phyloP scores from a whole-genome alignment of 495 filamentous ascomycete species.

The Pseudevernia furfuracea region DNA sequence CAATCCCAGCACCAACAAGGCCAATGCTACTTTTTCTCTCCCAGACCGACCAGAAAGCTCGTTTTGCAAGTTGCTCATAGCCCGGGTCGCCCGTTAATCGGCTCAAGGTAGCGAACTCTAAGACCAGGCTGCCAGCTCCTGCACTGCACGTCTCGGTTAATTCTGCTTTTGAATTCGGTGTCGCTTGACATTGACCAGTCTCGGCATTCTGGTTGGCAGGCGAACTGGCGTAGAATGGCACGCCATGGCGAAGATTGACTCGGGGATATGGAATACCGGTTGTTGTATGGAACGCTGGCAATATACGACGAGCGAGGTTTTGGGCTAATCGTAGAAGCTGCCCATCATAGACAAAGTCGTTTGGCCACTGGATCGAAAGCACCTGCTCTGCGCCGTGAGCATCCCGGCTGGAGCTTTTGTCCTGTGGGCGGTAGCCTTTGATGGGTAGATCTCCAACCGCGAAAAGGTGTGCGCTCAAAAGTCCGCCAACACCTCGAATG shows the following conservation, averaged over 20 bases:
- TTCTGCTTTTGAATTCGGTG: conserved; percentile 45
- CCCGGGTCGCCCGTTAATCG: conserved; percentile 77
- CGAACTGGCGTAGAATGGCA: conserved; percentile 82
- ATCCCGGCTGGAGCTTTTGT: conserved; percentile 34
- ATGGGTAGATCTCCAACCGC: conserved; percentile 84
- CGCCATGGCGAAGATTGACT: conserved; percentile 85
- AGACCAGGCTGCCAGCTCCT: conserved; percentile 84
- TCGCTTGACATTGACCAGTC: conserved; percentile 34
- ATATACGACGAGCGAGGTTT: conserved; percentile 71
- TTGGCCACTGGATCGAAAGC: conserved; percentile 59
- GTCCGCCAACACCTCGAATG: conserved; percentile 83
- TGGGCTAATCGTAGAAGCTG: conserved; percentile 79
- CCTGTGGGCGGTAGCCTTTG: conserved; percentile 56
- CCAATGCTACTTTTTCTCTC: conserved; percentile 72
- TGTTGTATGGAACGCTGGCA: conserved; percentile 82
- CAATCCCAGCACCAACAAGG: conserved; percentile 85
- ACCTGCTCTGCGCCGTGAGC: conserved; percentile 34
- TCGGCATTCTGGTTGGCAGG: conserved; percentile 49
- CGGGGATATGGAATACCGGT: conserved; percentile 92
- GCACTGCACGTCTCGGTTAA: conserved; percentile 95
- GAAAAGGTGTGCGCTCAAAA: conserved; percentile 90
- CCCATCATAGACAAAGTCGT: conserved; percentile 78
- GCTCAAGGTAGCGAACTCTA: conserved; percentile 88
- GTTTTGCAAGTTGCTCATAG: conserved; percentile 82
- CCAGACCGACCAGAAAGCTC: conserved; percentile 96